phyloP scores from a whole-genome alignment of 176 grass and related monocot genomes.

The Metroxylon sagu region DNA sequence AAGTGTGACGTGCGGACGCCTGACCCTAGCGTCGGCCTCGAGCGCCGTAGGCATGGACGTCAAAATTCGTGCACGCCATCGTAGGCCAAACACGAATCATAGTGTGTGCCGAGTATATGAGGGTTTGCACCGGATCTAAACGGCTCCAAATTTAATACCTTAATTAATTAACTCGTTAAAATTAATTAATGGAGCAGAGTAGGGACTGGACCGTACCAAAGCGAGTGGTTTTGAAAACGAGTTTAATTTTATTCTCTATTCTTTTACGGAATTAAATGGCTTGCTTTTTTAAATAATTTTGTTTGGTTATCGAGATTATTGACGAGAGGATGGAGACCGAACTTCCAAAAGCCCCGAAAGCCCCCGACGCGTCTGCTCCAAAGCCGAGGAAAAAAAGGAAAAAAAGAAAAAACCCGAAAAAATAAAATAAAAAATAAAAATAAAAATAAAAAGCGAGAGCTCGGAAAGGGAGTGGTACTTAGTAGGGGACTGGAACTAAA shows the following conservation, averaged over 20 bases:
- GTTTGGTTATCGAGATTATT: neutral
- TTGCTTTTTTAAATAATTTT: neutral
- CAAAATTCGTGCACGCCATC: too few relatives aligned
- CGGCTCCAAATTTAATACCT: too few relatives aligned
- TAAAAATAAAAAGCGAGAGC: neutral
- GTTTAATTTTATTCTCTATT: neutral
- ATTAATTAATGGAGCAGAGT: too few relatives aligned
- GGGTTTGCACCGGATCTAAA: too few relatives aligned
- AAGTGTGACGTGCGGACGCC: too few relatives aligned
- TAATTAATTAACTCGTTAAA: too few relatives aligned
- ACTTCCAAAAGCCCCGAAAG: neutral
- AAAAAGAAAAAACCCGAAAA: neutral
- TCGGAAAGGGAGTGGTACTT: neutral
- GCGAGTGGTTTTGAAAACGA: too few relatives aligned
- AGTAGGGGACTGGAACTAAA: neutral
- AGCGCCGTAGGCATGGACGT: too few relatives aligned
- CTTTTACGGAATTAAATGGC: slow-evolving; percentile 5
- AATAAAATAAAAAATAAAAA: neutral
- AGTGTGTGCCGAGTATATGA: too few relatives aligned
- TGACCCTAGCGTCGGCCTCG: too few relatives aligned
- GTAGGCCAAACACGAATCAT: too few relatives aligned
- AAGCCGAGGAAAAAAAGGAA: neutral
- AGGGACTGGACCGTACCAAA: too few relatives aligned
- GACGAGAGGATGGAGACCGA: neutral
- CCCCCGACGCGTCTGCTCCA: neutral